Evolutionary conservation across 2,329 filamentous ascomycete genomes (phyloP), one percentile per base, ranked within the genome.

Genomic region (Monascus ruber): DNA sequence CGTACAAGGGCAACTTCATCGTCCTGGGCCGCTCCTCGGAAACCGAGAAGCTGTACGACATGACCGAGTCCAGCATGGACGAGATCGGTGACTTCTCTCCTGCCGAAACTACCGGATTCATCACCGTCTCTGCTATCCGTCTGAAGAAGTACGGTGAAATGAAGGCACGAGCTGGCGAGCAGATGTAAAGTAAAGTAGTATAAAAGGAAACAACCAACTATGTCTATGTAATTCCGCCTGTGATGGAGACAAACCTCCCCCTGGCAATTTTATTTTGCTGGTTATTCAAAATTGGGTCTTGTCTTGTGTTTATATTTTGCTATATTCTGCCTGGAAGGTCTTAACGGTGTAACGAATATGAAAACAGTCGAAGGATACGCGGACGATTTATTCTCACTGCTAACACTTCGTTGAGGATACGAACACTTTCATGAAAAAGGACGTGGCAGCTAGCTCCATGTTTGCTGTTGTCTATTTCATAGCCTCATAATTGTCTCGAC

Each of bases 1-100:
- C 70, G 46, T 83, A 81, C 72, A 83, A 83, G 76, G 80, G 83
- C 48, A 68, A 49, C 47, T 66, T 54, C 69, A 79, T 58, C 68
- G 61, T 60, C 67, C 58, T 63, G 27, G 59, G 60, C 36, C 59
- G 60, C 36, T 82, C 42, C 56, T 81, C 32, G 76, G 69, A 79
- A 56, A 82, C 78, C 6, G 77, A 80, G 70, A 83, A 83, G 69
- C 68, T 84, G 44, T 84, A 84, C 59, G 72, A 74, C 51, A 75
- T 73, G 63, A 70, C 70, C 52, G 79, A 82, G 68, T 72, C 71
- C 45, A 73, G 68, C 48, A 83, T 84, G 79, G 82, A 86, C 57
- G 77, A 77, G 48, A 73, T 84, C 48, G 78, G 74, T 49, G 75
- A 78, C 62, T 84, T 84, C 57, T 69, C 69, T 49, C 79, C 80